Base-by-base conservation (phyloP, 352 stramenopile species). In the Phytophthora agathidicida region DNA sequence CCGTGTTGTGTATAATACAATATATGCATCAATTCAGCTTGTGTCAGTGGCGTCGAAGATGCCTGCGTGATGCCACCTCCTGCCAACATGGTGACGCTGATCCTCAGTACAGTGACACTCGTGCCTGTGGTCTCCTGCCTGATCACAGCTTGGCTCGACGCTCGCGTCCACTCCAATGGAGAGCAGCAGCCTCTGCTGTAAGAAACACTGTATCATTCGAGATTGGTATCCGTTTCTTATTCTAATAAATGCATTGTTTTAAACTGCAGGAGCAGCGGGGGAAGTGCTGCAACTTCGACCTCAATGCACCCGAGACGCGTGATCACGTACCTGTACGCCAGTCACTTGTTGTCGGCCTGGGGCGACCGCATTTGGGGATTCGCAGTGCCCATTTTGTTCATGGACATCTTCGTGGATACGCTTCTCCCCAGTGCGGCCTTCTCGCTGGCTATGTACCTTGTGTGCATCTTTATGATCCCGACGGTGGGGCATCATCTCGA, bases 51-150 rank as follows among this genome's bases (percentile, higher is more conserved):
- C n/a, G n/a, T 74, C 5, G 68, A 80, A 7, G 26, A 62, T 1
- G 51, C 62, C 3, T 87, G 77, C 28, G 23, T 87, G 31, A 50
- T 87, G 26, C 45, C 69, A n/a, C 46, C 52, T 16, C 27, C 72
- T 13, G 77, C 58, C 70, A 88, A 80, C 53, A 80, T 85, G 43
- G 75, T 86, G 23, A 79, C 87, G 50, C 45, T 77, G n/a, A 80
- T 88, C 65, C 73, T 88, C 17, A 78, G 76, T 24, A 54, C 52
- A 35, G 69, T 61, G 27, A 86, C 74, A 41, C 62, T 90, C 10
- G 52, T 81, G 11, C 80, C 80, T 2, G 33, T 86, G 5, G 26
- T 58, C 5, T 49, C 63, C 0, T 82, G 77, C 33, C 53, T 87
- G 8, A 11, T 63, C 13, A 66, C 71, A 1, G 75, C 69, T 5